Percentiles rank a stretch among this genome's conserved stretches.
These are phyloP conservation scores for Syzygium aromaticum DNA, from an alignment of 345 rosid species.

Conservation along the genomic window DNA sequence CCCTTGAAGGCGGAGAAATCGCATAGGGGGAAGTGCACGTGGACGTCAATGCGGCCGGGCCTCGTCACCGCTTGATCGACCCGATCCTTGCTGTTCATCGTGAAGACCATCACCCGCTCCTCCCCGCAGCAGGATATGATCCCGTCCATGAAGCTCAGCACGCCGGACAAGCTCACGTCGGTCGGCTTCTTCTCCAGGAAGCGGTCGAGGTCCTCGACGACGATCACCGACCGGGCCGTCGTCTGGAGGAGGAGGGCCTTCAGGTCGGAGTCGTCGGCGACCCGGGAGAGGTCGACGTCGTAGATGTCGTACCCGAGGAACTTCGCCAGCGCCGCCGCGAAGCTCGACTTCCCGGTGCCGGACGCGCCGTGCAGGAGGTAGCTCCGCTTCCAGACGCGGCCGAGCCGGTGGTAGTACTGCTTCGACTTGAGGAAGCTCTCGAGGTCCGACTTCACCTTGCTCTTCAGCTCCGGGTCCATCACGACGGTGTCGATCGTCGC, in stretches of 20 bases:
- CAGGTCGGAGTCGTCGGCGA: constrained; percentile 39
- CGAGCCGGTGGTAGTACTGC: constrained; percentile 50
- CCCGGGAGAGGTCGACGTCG: constrained; percentile 41
- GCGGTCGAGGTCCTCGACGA: constrained; percentile 53
- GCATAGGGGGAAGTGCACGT: constrained; percentile 73
- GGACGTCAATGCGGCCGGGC: constrained; percentile 77
- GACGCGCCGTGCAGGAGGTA: constrained; percentile 51
- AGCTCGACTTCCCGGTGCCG: constrained; percentile 64
- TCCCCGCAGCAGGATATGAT: constrained; percentile 46
- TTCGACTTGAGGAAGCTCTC: constrained; percentile 49
- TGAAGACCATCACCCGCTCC: constrained; percentile 54
- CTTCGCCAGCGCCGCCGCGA: constrained; percentile 49
- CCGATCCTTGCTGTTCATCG: constrained; percentile 32
- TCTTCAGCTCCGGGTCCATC: constrained; percentile 48
- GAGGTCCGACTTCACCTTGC: constrained; percentile 46
- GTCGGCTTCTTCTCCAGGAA: constrained; percentile 30
- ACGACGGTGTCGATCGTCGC: constrained; percentile 51
- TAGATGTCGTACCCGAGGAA: constrained; percentile 49
- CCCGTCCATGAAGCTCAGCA: constrained; percentile 64
- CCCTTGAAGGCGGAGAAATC: constrained; percentile 76
- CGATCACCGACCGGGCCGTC: constrained; percentile 29
- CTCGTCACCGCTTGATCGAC: constrained; percentile 29
- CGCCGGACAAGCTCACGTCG: constrained; percentile 30
- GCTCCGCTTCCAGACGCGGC: constrained; percentile 69
- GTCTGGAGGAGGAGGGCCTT: constrained; percentile 45